These are phyloP conservation scores for Rubia yunnanensis DNA, from an alignment of 257 asterid genomes.

Conservation along the genomic window DNA sequence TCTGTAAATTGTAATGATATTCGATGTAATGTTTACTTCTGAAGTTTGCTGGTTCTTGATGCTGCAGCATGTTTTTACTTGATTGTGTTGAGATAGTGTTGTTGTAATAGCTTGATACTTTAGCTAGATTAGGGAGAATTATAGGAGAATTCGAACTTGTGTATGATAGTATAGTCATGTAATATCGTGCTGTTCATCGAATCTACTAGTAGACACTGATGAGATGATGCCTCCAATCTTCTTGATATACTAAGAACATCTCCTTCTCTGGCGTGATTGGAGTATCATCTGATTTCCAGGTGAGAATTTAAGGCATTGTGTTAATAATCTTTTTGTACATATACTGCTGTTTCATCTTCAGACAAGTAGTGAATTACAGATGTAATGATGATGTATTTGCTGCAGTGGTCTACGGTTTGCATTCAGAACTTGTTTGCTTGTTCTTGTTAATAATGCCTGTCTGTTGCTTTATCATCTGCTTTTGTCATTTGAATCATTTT, in stretches of 20 bases:
- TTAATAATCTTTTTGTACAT: not conserved
- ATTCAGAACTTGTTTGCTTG: constrained; percentile 7
- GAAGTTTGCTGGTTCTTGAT: not conserved
- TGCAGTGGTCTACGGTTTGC: constrained; percentile 23
- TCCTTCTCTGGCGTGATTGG: constrained; percentile 32
- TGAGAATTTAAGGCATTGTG: constrained; percentile 38
- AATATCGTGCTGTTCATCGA: constrained; percentile 2
- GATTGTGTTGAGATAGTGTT: not conserved
- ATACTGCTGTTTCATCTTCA: not conserved
- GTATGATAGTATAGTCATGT: not conserved
- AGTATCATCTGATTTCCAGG: constrained; percentile 44
- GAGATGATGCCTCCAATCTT: constrained; percentile 22
- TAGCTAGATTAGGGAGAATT: constrained; percentile 14
- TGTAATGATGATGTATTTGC: constrained; percentile 18
- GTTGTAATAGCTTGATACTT: constrained; percentile 17
- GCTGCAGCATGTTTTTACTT: constrained; percentile 15
- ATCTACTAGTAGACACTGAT: constrained; percentile 18
- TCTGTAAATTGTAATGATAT: not conserved
- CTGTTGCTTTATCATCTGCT: constrained; percentile 1
- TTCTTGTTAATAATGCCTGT: not conserved
- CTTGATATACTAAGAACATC: constrained; percentile 17
- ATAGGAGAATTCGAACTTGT: constrained; percentile 4
- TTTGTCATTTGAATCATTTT: constrained; percentile 2
- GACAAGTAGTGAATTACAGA: constrained; percentile 1
- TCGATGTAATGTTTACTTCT: too few species aligned